Conservation (phyloP, 2,329 filamentous ascomycete species). For the Colletotrichum siamense region DNA sequence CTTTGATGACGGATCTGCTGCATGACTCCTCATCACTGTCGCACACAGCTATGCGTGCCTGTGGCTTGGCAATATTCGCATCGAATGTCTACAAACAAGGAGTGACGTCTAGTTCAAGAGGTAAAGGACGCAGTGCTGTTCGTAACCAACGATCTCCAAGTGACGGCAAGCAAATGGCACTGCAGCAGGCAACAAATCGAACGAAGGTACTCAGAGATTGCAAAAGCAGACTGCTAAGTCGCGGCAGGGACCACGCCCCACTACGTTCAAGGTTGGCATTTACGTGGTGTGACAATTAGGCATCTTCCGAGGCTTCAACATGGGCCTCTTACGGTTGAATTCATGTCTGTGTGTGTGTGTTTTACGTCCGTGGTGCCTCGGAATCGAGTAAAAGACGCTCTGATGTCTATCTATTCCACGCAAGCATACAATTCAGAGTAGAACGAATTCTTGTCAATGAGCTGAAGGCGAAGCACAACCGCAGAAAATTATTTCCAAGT, state of each 20-base stretch:
- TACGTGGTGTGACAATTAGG: background rate
- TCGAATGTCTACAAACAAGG: background rate
- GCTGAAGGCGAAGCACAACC: background rate
- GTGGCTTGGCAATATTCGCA: background rate
- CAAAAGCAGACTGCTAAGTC: background rate
- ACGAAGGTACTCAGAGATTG: background rate
- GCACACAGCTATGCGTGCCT: background rate
- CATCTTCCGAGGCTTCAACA: background rate
- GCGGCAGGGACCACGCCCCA: background rate
- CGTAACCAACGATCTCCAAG: background rate
- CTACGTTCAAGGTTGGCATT: background rate
- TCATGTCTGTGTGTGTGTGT: background rate
- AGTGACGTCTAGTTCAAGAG: background rate
- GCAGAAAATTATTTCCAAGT: background rate
- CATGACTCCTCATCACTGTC: background rate
- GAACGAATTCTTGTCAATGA: background rate
- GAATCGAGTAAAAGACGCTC: too few relatives aligned
- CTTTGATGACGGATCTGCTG: background rate
- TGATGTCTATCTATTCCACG: too few relatives aligned
- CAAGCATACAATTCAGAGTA: too few relatives aligned
- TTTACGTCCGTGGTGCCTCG: too few relatives aligned
- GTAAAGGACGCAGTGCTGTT: background rate
- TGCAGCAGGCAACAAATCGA: background rate
- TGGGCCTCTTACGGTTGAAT: background rate
- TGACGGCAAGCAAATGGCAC: background rate